These are phyloP conservation scores for Quercus robur DNA, from an alignment of 306 rosid species.

Conservation along the genomic window DNA sequence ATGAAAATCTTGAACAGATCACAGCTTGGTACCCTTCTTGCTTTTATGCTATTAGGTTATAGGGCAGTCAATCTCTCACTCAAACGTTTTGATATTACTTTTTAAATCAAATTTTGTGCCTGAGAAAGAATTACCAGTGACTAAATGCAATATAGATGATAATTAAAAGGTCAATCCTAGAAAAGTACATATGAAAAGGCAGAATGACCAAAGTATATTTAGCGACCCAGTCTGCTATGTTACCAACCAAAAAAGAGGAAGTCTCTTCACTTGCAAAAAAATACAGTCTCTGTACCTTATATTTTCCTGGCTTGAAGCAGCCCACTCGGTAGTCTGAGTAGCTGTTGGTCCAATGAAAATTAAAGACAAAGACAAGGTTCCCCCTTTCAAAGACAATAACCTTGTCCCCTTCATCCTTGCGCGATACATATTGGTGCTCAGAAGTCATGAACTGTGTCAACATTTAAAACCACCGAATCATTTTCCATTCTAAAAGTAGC, in stretches of 20 bases:
- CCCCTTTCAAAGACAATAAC: conserved; percentile 79
- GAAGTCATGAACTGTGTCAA: conserved; percentile 90
- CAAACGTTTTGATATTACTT: not conserved
- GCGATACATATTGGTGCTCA: conserved; percentile 79
- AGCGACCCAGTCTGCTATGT: no score
- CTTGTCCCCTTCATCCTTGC: conserved; percentile 73
- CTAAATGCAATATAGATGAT: not conserved
- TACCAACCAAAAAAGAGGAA: not conserved
- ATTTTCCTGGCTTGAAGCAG: conserved; percentile 85
- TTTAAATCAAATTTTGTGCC: not conserved
- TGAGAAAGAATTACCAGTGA: not conserved
- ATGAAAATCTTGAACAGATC: not conserved
- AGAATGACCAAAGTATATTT: not conserved
- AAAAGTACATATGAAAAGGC: not conserved
- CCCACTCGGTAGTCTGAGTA: conserved; percentile 80
- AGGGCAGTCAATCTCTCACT: not conserved
- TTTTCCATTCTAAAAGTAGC: conserved; percentile 2
- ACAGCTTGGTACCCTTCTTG: not conserved
- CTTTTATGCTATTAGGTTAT: not conserved
- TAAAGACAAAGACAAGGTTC: conserved; percentile 83
- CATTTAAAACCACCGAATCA: conserved; percentile 17
- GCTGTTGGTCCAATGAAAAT: conserved; percentile 91
- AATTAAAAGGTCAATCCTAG: not conserved
- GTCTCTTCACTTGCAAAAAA: conserved; percentile 7
- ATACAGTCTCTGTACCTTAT: conserved; percentile 54